Conservation (phyloP, 2,329 filamentous ascomycete genomes). For the Ustulina deusta region DNA sequence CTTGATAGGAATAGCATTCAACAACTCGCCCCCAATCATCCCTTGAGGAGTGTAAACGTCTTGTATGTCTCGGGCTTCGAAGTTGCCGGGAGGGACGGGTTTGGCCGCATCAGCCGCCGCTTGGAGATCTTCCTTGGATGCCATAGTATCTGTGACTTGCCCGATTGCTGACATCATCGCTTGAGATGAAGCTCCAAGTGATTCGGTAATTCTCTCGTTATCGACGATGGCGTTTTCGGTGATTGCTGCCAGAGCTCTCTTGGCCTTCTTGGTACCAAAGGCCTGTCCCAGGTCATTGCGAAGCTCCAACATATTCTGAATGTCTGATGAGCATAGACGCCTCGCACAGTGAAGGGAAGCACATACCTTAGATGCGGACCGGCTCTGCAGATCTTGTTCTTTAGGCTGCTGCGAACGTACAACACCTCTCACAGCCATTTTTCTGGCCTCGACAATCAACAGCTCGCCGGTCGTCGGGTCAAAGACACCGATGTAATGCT, state of each 20-base stretch:
- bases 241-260: slow-evolving; percentile 73
- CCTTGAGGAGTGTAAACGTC: slow-evolving; percentile 78
- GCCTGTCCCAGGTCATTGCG: slow-evolving; percentile 78
- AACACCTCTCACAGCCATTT: slow-evolving; percentile 69
- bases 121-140: slow-evolving; percentile 73
- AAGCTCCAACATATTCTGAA: slow-evolving; percentile 69
- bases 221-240: slow-evolving; percentile 75
- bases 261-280: slow-evolving; percentile 88
- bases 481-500: slow-evolving; percentile 74
- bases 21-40: slow-evolving; percentile 75
- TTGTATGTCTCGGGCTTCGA: slow-evolving; percentile 73
- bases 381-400: slow-evolving; percentile 59
- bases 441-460: slow-evolving; percentile 72
- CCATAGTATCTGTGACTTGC: slow-evolving; percentile 72
- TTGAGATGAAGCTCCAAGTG: slow-evolving; percentile 66
- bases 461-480: slow-evolving; percentile 70
- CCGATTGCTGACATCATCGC: slow-evolving; percentile 74
- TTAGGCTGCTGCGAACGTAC: slow-evolving; percentile 67
- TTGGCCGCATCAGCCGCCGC: slow-evolving; percentile 74
- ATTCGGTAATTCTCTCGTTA: slow-evolving; percentile 55
- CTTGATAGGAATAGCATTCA: slow-evolving; percentile 75
- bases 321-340: slow-evolving; percentile 39
- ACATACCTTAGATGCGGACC: slow-evolving; percentile 54
- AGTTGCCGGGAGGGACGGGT: slow-evolving; percentile 78
- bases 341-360: not conserved